These are phyloP conservation scores for Talaromyces sp. DNA, from an alignment of 2,329 filamentous ascomycete species.

Conservation along the genomic window DNA sequence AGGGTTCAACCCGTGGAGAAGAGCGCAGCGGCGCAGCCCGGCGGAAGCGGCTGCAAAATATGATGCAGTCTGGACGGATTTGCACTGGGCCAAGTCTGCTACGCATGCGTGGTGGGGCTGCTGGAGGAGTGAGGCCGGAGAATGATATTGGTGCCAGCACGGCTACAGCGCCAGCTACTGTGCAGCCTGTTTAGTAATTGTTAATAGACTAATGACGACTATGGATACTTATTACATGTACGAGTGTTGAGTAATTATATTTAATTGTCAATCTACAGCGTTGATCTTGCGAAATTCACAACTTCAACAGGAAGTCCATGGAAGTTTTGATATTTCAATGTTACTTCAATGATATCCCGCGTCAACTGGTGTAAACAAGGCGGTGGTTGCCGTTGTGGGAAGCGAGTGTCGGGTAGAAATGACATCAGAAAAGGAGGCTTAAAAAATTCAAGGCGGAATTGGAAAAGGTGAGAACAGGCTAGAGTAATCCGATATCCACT, in stretches of 20 bases:
- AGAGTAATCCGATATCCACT: too few relatives aligned
- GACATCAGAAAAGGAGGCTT: slow-evolving; percentile 11
- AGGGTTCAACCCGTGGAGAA: slow-evolving; percentile 47
- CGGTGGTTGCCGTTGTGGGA: too few relatives aligned
- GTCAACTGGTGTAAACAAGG: too few relatives aligned
- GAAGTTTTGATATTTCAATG: too few relatives aligned
- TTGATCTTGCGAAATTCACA: too few relatives aligned
- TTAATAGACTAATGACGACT: not conserved
- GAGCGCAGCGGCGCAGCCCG: slow-evolving; percentile 41
- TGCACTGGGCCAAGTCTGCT: slow-evolving; percentile 33
- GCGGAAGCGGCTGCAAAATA: slow-evolving; percentile 43
- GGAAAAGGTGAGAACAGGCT: too few relatives aligned
- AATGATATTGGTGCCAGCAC: not conserved
- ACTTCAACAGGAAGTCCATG: too few relatives aligned
- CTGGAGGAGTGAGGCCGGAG: not conserved
- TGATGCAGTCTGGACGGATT: slow-evolving; percentile 38
- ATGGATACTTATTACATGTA: too few relatives aligned
- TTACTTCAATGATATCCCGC: too few relatives aligned
- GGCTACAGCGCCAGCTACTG: not conserved
- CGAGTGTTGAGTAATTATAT: too few relatives aligned
- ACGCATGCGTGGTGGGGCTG: slow-evolving; percentile 25
- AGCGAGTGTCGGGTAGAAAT: too few relatives aligned
- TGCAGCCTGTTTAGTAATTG: slow-evolving; percentile 11
- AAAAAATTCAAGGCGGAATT: slow-evolving; percentile 2
- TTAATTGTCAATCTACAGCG: too few relatives aligned